Evolutionary conservation across 108 stramenopile genomes (phyloP), one percentile per base, ranked within the genome.

Genomic region (Aurantiochytrium sp.): DNA sequence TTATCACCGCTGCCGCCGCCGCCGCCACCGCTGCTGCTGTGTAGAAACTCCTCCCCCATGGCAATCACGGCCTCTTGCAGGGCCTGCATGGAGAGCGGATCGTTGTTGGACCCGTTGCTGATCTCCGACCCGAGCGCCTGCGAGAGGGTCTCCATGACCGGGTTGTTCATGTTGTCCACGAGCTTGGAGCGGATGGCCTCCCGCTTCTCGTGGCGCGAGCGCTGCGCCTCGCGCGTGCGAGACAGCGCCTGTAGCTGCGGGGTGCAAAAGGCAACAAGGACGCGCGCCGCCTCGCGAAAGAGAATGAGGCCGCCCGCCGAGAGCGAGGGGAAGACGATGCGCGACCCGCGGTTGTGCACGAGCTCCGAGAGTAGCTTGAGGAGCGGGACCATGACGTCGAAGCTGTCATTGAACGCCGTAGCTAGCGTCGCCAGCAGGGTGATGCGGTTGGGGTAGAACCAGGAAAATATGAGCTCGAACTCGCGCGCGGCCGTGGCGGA

Each of bases 401-500:
- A 48, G 4, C 19, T 48, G 45, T 81, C 39, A n/a, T 81, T 37
- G 19, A 41, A 81, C 21, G 30, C 39, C 27, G n/a, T 6, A 6
- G 73, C 73, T 12, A 81, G n/a, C 12, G 24, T 24, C 2, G 73
- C 39, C 6, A 81, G 73, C 42, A 81, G 27, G 0, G 21, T 81
- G 73, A 81, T 81, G 17, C 73, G 73, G 73, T 81, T 81, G 1
- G 73, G 73, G 73, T 48, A 81, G 45, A 81, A 81, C 73, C 73
- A 81, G 19, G 73, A 41, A 30, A 81, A 81, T 6, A 81, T 48
- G 24, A 81, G 45, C 27, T 81, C 73, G 24, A 48, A 81, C 73
- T 81, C 73, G 45, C 73, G 73, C n/a, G 73, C 73, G 0, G 73
- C 73, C n/a, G 73, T 39, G 45, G 73, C 73, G 2, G 73, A 81